phyloP scores from a whole-genome alignment of 148 eudicot species.

The Fallopia convolvulus region DNA sequence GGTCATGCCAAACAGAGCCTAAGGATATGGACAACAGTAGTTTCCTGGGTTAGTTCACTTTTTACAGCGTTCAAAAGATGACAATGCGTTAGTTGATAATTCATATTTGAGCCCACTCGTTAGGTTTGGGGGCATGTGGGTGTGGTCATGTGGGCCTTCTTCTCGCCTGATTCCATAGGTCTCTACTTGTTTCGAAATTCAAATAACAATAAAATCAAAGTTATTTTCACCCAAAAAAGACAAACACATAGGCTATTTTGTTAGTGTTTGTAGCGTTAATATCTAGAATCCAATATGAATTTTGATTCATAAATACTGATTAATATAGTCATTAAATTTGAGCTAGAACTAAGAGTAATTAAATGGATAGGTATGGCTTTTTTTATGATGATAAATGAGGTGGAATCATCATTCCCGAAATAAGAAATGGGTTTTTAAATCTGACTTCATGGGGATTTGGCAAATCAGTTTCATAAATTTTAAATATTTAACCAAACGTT shows the following conservation, averaged over 20 bases:
- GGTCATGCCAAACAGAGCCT: background rate
- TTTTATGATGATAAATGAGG: background rate
- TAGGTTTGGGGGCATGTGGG: conserved; percentile 9
- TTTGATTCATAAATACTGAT: background rate
- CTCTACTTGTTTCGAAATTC: background rate
- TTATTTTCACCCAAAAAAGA: background rate
- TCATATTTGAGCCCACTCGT: conserved; percentile 7
- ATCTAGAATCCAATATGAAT: background rate
- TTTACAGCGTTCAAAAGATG: background rate
- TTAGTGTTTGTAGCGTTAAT: background rate
- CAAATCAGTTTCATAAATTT: background rate
- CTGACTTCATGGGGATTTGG: background rate
- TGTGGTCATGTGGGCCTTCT: conserved; percentile 7
- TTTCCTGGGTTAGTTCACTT: background rate
- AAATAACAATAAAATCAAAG: background rate
- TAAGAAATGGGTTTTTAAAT: background rate
- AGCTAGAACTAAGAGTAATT: background rate
- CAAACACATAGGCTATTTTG: background rate
- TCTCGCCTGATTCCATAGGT: background rate
- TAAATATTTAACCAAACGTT: too few species aligned
- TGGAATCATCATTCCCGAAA: background rate
- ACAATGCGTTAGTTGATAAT: background rate
- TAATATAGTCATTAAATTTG: background rate
- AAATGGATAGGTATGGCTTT: background rate
- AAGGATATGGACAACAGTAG: background rate